Base-by-base conservation (phyloP, 75 land plant genomes). In the Isoetes taiwanensis region DNA sequence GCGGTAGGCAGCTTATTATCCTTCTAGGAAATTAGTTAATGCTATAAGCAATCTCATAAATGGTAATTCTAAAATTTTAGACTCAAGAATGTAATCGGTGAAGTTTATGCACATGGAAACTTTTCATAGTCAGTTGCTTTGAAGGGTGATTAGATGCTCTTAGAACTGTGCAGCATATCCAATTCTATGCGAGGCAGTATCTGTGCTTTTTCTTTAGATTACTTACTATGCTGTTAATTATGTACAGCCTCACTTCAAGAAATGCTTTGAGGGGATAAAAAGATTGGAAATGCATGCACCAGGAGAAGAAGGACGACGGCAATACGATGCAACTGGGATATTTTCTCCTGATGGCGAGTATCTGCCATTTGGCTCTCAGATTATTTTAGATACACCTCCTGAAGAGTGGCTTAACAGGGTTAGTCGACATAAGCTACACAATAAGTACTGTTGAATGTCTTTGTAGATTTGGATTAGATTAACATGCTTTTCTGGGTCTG, bases 321-420 rank as follows among this genome's bases (percentile, higher is more conserved):
- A 62, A 20, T 66, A 58, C 41, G 63, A 66, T 25, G 52, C 69
- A 19, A 58, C 69, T 16, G 69, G 69, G 23, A 50, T 66, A 3
- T 58, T 58, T 38, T 66, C 69, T 14, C 69, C 69, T 33, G 69
- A 66, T 58, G 69, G 69, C 17, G 69, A 66, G 21, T 58, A 66
- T 42, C 39, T 66, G 1, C 69, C 69, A 2, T 48, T 58, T 32
- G 2, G 63, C 9, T 33, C 61, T 2, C 54, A 50, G 30, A 42
- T 66, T 0, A 39, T 66, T 40, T 28, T 66, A 4, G 63, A 58
- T 23, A 59, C 63, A 33, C 65, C 48, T 28, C 69, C 69, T 2
- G 69, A 66, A 25, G 69, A 66, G 29, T 66, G 69, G 69, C 63
- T 66, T 21, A 66, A 58, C 29, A 60, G 62, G 60, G 69, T 66